Conservation (phyloP, 495 filamentous ascomycete genomes). For the Trichoderma asperelloides region DNA sequence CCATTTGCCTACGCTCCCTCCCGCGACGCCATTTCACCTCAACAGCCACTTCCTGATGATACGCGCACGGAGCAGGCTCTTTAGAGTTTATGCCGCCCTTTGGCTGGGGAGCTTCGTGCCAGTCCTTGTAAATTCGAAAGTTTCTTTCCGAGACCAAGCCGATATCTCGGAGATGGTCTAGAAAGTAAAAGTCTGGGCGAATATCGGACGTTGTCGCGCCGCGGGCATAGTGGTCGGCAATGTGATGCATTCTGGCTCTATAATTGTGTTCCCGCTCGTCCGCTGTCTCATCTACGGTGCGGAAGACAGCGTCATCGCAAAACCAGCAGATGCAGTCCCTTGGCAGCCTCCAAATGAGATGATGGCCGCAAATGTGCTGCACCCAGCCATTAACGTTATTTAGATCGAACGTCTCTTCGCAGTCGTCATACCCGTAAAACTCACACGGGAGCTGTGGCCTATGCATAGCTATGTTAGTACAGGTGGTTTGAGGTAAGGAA, state of each 20-base stretch:
- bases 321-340: slow-evolving; percentile 34
- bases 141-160: neutral
- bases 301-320: slow-evolving; percentile 30
- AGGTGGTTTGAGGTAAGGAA: neutral
- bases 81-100: neutral
- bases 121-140: neutral
- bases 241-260: slow-evolving; percentile 30
- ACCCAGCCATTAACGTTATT: slow-evolving; percentile 33
- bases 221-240: slow-evolving; percentile 27
- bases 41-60: neutral
- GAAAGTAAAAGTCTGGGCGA: slow-evolving; percentile 33
- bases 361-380: slow-evolving; percentile 28
- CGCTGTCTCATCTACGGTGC: neutral
- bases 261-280: slow-evolving; percentile 12
- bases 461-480: neutral
- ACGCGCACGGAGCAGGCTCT: neutral
- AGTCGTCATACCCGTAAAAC: slow-evolving; percentile 21
- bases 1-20: neutral
- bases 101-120: neutral
- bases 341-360: slow-evolving; percentile 26
- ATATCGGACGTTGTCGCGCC: slow-evolving; percentile 15
- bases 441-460: slow-evolving; percentile 30
- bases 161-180: slow-evolving; percentile 21
- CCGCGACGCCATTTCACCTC: neutral
- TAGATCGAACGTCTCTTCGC: slow-evolving; percentile 23